Evolutionary conservation across 192 early-diverging fungal genomes (phyloP).

Genomic region (Linnemannia hyalina): DNA sequence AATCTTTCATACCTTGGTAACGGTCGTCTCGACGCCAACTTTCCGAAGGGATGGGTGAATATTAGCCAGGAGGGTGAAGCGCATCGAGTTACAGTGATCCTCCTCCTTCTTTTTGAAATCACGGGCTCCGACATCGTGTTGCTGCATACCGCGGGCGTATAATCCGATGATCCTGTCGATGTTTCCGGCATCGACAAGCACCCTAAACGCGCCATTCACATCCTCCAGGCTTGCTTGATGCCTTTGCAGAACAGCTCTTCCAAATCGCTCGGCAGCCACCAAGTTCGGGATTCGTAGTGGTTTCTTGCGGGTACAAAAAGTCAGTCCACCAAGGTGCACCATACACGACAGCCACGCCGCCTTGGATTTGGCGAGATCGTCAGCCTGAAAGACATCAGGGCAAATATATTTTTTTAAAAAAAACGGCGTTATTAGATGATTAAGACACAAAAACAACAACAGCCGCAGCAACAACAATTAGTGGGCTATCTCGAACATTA

Average conservation of each 20-base stretch:
- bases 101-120: conserved; percentile 49
- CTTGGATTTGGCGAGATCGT: conserved; percentile 14
- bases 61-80: conserved; percentile 41
- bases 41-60: conserved; percentile 42
- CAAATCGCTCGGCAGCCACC: conserved; percentile 40
- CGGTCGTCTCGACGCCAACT: conserved; percentile 34
- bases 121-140: not conserved
- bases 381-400: conserved; percentile 1
- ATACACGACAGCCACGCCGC: conserved; percentile 20
- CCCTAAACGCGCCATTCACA: conserved; percentile 24
- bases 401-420: too few species aligned
- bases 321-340: conserved; percentile 28
- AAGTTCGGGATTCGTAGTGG: conserved; percentile 42
- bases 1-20: conserved; percentile 34
- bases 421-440: too few species aligned
- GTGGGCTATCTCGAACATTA: not conserved
- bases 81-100: conserved; percentile 45
- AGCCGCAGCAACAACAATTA: too few species aligned
- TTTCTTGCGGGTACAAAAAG: conserved; percentile 43
- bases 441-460: too few species aligned
- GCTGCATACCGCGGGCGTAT: conserved; percentile 28
- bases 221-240: conserved; percentile 26
- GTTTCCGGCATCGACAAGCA: conserved; percentile 14
- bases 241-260: conserved; percentile 25
- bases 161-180: conserved; percentile 23